A percentile compares a stretch with the other conserved stretches of the same genome.
Conservation (phyloP, 1,284 basidiomycete genomes). For the Rhodotorula sp. region DNA sequence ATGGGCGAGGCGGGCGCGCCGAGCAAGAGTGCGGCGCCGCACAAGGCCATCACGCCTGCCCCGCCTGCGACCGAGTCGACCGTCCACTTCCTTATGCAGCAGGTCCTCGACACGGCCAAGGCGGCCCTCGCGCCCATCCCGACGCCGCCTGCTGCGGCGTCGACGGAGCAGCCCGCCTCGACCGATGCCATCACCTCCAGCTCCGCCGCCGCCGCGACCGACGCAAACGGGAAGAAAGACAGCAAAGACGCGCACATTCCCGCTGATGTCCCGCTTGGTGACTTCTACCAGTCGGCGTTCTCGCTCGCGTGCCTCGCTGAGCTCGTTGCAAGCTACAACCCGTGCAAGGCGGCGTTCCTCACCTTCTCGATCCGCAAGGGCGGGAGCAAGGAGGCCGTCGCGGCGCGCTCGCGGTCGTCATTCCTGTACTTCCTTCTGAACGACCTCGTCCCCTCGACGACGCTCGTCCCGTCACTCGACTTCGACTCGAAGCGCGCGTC, state of each 20-base stretch:
- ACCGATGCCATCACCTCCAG: constrained; percentile 55
- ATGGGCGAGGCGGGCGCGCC: constrained; percentile 22
- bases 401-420: constrained; percentile 48
- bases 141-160: constrained; percentile 29
- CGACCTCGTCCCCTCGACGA: constrained; percentile 30
- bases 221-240: constrained; percentile 29
- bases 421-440: constrained; percentile 75
- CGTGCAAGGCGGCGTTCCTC: constrained; percentile 85
- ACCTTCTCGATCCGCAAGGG: constrained; percentile 61
- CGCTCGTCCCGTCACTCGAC: constrained; percentile 24
- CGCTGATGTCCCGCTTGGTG: constrained; percentile 44
- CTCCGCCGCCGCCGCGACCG: neutral
- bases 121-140: constrained; percentile 43
- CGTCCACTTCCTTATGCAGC: constrained; percentile 70
- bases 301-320: constrained; percentile 91
- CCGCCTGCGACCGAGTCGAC: constrained; percentile 63
- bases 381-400: constrained; percentile 58
- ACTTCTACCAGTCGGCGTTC: constrained; percentile 75
- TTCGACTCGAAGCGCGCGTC: constrained; percentile 34
- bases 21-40: constrained; percentile 11
- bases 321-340: constrained; percentile 86
- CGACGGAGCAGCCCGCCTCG: constrained; percentile 55
- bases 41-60: constrained; percentile 20
- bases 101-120: constrained; percentile 68
- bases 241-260: constrained; percentile 23